These are phyloP conservation scores for Xylariaceae sp. DNA, from an alignment of 2,329 filamentous ascomycete genomes.

Conservation along the genomic window DNA sequence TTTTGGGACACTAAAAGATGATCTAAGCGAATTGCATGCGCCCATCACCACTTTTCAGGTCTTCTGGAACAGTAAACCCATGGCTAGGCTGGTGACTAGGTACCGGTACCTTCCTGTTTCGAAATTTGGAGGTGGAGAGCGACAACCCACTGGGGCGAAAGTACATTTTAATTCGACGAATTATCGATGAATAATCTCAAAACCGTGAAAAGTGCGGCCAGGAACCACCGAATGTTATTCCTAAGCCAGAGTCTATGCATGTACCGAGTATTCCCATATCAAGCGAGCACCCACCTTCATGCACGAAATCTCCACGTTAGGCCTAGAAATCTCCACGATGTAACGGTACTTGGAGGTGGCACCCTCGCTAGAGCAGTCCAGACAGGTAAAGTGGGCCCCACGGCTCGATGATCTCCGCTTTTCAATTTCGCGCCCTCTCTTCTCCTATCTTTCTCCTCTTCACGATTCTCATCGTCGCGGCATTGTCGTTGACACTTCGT, in stretches of 20 bases:
- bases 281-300: not conserved
- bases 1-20: not conserved
- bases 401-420: constrained; percentile 9
- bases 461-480: constrained; percentile 34
- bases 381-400: not conserved
- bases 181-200: not conserved
- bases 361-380: not conserved
- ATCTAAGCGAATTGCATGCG: not conserved
- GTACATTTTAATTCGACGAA: not conserved
- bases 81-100: not conserved
- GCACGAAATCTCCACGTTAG: no score
- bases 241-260: not conserved
- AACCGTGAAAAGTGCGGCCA: not conserved
- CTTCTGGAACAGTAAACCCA: not conserved
- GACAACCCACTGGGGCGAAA: no score
- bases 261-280: not conserved
- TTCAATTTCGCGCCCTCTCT: constrained; percentile 19
- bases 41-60: not conserved
- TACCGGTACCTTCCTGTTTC: not conserved
- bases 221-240: not conserved
- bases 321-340: not conserved
- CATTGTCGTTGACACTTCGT: constrained; percentile 32
- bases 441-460: constrained; percentile 24
- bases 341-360: not conserved
- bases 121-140: not conserved